These are phyloP conservation scores for Backusella macrospora DNA, from an alignment of 192 early-diverging fungal genomes.

Conservation along the genomic window DNA sequence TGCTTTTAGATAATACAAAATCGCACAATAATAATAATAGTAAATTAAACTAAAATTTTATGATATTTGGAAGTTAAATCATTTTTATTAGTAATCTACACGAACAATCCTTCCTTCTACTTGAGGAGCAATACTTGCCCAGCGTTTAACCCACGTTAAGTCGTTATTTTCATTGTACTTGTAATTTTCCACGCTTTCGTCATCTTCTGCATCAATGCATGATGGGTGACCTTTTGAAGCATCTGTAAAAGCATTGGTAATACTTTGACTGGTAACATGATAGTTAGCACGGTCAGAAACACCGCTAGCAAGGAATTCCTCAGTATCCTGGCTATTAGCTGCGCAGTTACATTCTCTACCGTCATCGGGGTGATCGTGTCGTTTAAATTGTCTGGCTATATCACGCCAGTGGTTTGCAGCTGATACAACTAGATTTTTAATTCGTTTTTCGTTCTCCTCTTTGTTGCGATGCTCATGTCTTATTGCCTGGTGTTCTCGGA, in stretches of 20 bases:
- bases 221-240: conserved; percentile 27
- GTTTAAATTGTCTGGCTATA: conserved; percentile 7
- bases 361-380: conserved; percentile 10
- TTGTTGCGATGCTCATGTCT: not conserved
- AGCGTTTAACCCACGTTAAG: conserved; percentile 45
- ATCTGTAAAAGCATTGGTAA: conserved; percentile 29
- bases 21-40: not conserved
- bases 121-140: conserved; percentile 58
- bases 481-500: conserved; percentile 42
- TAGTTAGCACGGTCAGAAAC: conserved; percentile 1
- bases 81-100: conserved; percentile 7
- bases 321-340: not conserved
- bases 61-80: too few relatives aligned
- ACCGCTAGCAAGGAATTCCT: not conserved
- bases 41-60: not conserved
- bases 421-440: conserved; percentile 2
- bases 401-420: conserved; percentile 27
- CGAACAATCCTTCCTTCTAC: conserved; percentile 57
- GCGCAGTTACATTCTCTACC: not conserved
- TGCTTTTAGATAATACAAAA: not conserved
- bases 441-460: conserved; percentile 20
- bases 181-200: conserved; percentile 42
- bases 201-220: conserved; percentile 45
- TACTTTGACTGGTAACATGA: conserved; percentile 18
- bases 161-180: conserved; percentile 23